Base-by-base conservation (phyloP, 495 filamentous ascomycete species). In the Neurospora sp. region DNA sequence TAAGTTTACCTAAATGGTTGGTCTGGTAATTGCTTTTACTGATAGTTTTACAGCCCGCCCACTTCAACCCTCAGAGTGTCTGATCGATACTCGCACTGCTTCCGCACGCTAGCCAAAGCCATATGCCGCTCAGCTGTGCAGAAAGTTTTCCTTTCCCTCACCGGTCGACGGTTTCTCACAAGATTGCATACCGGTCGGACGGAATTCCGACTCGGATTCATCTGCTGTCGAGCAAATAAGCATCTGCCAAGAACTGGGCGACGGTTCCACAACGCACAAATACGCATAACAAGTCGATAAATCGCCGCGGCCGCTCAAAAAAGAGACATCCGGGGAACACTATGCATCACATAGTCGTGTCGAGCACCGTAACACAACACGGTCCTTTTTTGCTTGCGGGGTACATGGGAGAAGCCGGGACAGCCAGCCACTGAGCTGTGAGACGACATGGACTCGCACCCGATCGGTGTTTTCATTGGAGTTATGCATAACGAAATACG, bases 21-120 rank as follows among this genome's bases (percentile, higher is more conserved):
- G 14, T n/a, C 8, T 2, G 39, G 10, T 17, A 22, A 65, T 7
- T 48, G 48, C n/a, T 22, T 74, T 80, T 74, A 81, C 75, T 70
- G 17, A 72, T 35, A 17, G 14, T 35, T 17, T 17, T 20, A 59
- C 35, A 86, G 84, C 84, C 84, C 38, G 83, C 84, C 14, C 80
- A 76, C 44, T 78, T 84, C 35, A 82, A 84, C 53, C 85, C 85
- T 65, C 85, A 88, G 75, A 88, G 86, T 78, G 84, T 87, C 40
- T 88, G 83, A 79, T 69, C 17, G 69, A 6, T 42, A 35, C 53
- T 35, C 53, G 53, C 27, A 35, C 53, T 37, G 53, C 27, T 65
- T 65, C 53, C 3, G 14, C 27, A 65, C 14, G 53, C 53, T 35
- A 35, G 53, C 53, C 53, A 35, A 65, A 65, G 27, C 53, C 27